A percentile compares a stretch with the other conserved stretches of the same genome.
Conservation (phyloP, 768 basidiomycete genomes). For the Sporobolomyces phaffii region DNA sequence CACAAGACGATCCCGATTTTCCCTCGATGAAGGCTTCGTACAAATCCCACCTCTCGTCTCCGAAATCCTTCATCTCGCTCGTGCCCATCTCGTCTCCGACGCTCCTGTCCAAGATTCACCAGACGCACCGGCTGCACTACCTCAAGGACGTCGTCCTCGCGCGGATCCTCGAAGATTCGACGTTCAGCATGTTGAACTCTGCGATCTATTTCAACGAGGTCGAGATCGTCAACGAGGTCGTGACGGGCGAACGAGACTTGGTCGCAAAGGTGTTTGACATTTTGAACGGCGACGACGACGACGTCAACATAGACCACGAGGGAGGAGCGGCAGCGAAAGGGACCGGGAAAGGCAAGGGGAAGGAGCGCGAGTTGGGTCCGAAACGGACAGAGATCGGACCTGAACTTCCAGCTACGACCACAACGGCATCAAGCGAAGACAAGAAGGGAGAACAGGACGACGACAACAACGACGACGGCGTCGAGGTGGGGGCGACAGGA, state of each 20-base stretch:
- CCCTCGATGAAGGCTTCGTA: slow-evolving; percentile 95
- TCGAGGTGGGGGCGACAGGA: too few relatives aligned
- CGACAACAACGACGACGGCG: background rate
- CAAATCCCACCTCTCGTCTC: slow-evolving; percentile 79
- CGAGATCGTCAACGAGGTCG: slow-evolving; percentile 88
- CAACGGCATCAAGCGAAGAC: slow-evolving; percentile 14
- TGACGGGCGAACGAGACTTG: slow-evolving; percentile 54
- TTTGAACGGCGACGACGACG: slow-evolving; percentile 47
- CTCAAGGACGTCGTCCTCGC: slow-evolving; percentile 98
- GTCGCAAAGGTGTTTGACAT: slow-evolving; percentile 69
- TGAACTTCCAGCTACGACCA: background rate
- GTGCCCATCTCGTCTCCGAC: slow-evolving; percentile 61
- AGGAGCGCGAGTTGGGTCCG: slow-evolving; percentile 34
- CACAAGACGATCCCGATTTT: slow-evolving; percentile 89
- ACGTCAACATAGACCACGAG: background rate
- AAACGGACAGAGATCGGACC: slow-evolving; percentile 44
- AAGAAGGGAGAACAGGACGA: background rate
- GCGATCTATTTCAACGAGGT: slow-evolving; percentile 99
- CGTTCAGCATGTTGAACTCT: slow-evolving; percentile 92
- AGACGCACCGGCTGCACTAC: slow-evolving; percentile 93
- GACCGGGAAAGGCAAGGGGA: slow-evolving; percentile 26
- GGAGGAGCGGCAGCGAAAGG: slow-evolving; percentile 41
- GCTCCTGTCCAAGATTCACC: slow-evolving; percentile 85
- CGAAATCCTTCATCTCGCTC: slow-evolving; percentile 63
- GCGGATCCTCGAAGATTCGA: slow-evolving; percentile 87